Evolutionary conservation across 2,329 filamentous ascomycete genomes (phyloP), one percentile per base, ranked within the genome.

Genomic region (Fusarium sp.): DNA sequence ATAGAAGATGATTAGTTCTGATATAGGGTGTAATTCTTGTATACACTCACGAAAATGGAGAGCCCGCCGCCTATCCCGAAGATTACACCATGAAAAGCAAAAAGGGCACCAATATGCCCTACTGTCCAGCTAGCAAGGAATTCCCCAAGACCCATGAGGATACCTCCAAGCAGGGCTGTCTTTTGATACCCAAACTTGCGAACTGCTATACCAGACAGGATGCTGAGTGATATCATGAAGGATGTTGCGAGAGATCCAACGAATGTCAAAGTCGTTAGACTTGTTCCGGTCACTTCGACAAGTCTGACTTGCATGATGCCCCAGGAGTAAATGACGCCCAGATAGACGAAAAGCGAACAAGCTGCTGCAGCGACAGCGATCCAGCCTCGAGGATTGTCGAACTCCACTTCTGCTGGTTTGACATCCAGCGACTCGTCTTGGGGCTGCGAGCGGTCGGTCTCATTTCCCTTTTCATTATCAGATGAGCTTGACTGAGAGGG

Each of bases 261-360:
- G 26, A 76, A 75, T 0, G 72, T 74, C 39, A 76, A 39, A 0
- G 73, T 76, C 4, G 73, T 74, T 10, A 76, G 30, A 4, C 54
- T 69, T 0, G 74, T 62, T 7, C 61, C 61, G 0, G 70, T 73
- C 0, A 72, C 70, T 19, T 74, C 69, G 8, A 74, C 68, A 1
- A 76, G 70, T 17, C 67, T 50, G 20, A 76, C 67, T 48, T 76
- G 74, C 60, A 76, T 71, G 11, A 76, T 75, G 23, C 74, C 74
- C 70, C 73, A 76, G 0, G 74, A 76, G 45, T 76, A 76, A n/a
- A 76, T 53, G 11, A 76, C 69, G 0, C 74, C 74, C 0, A 76
- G 71, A 19, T 76, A 76, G 2, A 76, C 64, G 3, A 76, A 76
- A 2, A 76, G 26, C 0, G 69, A 71, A 14, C 69, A 72, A 2